Evolutionary conservation across 78 protist species (phyloP).

Genomic region (Dictyostelium citrinum): DNA sequence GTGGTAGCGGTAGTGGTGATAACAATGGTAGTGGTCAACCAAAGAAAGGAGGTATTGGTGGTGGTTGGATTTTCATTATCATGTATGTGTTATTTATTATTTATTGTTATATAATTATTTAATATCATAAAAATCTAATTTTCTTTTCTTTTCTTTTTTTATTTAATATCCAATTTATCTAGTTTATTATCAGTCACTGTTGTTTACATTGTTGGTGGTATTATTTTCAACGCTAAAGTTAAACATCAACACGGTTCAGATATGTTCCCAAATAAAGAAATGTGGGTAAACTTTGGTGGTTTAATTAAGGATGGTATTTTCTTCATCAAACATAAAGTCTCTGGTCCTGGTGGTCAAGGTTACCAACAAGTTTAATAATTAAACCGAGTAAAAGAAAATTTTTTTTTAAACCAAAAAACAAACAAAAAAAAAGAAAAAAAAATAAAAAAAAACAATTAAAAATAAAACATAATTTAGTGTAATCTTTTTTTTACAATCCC

Average conservation of each 20-base stretch:
- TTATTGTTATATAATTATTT: too few relatives aligned
- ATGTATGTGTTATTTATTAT: neutral
- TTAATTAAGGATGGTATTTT: constrained; percentile 60
- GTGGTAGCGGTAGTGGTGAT: neutral
- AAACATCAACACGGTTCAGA: constrained; percentile 21
- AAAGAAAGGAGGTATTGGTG: constrained; percentile 31
- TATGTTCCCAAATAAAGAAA: constrained; percentile 46
- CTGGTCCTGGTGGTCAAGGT: neutral
- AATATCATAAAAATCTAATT: too few relatives aligned
- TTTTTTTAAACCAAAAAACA: neutral
- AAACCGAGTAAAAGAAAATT: neutral
- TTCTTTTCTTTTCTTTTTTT: neutral
- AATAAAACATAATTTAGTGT: neutral
- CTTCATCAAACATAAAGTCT: constrained; percentile 31
- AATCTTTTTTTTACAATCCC: too few relatives aligned
- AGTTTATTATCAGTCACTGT: neutral
- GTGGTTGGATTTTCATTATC: constrained; percentile 71
- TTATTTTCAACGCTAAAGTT: constrained; percentile 28
- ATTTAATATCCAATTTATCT: neutral
- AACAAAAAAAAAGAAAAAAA: neutral
- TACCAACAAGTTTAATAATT: constrained; percentile 52
- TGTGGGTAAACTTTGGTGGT: constrained; percentile 19
- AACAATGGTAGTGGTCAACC: neutral
- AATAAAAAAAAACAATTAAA: too few relatives aligned
- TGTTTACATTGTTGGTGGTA: constrained; percentile 39